Percentiles rank a stretch among this genome's conserved stretches.
These are phyloP conservation scores for Lolium perenne DNA, from an alignment of 176 grass and related monocot species.

Conservation along the genomic window DNA sequence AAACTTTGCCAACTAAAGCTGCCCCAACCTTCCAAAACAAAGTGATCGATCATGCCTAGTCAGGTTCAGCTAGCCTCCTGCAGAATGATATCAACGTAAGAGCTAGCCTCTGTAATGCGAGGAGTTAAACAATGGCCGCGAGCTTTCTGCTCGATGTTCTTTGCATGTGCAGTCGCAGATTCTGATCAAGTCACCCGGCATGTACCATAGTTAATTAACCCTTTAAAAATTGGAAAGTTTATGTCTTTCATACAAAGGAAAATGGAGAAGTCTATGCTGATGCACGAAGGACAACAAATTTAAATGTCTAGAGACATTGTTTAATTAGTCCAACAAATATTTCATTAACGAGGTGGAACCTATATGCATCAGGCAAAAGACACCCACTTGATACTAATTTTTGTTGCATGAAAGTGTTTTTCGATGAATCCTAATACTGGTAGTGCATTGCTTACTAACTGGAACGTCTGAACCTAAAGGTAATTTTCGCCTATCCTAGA, in stretches of 20 bases:
- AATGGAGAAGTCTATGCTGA: too few species aligned
- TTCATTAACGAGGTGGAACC: too few species aligned
- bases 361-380: too few species aligned
- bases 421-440: too few species aligned
- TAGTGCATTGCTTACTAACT: too few species aligned
- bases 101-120: neutral
- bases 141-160: constrained; percentile 39
- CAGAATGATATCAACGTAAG: constrained; percentile 43
- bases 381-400: too few species aligned
- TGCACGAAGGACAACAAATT: too few species aligned
- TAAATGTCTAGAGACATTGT: too few species aligned
- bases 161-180: constrained; percentile 44
- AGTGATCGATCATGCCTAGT: neutral
- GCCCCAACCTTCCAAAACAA: neutral
- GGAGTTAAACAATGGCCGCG: neutral
- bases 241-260: neutral
- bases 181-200: neutral
- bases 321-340: too few species aligned
- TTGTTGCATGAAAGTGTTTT: too few species aligned
- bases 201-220: neutral
- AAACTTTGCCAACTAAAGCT: neutral
- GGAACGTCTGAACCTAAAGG: too few species aligned
- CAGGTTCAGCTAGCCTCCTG: neutral
- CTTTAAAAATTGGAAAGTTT: neutral
- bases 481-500: too few species aligned